A percentile compares a stretch with the other conserved stretches of the same genome.
phyloP scores from a whole-genome alignment of 768 basidiomycete species.

The Boletus subcaerulescens region DNA sequence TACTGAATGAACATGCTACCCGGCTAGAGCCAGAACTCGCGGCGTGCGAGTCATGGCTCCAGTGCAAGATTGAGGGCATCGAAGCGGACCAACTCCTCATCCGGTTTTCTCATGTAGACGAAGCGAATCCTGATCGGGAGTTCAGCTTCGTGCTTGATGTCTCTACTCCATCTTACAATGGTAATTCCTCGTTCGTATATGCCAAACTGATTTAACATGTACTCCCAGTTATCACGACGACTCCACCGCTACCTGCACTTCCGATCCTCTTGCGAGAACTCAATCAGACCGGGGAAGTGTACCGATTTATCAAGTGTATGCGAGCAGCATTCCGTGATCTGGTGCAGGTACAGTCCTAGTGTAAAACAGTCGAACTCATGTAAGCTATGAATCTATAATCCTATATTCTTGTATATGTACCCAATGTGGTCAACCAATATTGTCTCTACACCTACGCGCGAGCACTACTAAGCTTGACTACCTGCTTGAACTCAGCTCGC shows the following conservation, averaged over 20 bases:
- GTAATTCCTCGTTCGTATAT: slow-evolving; percentile 37
- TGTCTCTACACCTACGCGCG: too few relatives aligned
- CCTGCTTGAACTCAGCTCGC: too few relatives aligned
- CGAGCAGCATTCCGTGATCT: slow-evolving; percentile 50
- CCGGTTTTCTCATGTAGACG: slow-evolving; percentile 67
- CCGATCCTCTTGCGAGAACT: slow-evolving; percentile 67
- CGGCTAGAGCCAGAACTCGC: slow-evolving; percentile 53
- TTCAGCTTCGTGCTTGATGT: slow-evolving; percentile 78
- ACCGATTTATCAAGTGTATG: slow-evolving; percentile 64
- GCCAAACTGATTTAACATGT: background rate
- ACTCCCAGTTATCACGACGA: slow-evolving; percentile 70
- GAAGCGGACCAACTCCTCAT: slow-evolving; percentile 69
- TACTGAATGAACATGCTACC: slow-evolving; percentile 52
- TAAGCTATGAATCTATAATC: background rate
- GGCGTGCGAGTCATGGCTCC: slow-evolving; percentile 53
- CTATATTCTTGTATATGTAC: too few relatives aligned
- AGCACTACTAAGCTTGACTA: too few relatives aligned
- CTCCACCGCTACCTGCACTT: slow-evolving; percentile 65
- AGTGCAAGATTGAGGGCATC: slow-evolving; percentile 75
- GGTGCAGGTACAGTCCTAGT: slow-evolving; percentile 5
- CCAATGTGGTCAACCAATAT: too few relatives aligned
- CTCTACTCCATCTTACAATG: slow-evolving; percentile 57
- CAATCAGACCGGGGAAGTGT: slow-evolving; percentile 68
- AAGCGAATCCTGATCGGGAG: slow-evolving; percentile 53
- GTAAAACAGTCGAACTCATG: background rate